phyloP scores from a whole-genome alignment of 1,284 basidiomycete species.

The Apiotrichum veenhuisii region DNA sequence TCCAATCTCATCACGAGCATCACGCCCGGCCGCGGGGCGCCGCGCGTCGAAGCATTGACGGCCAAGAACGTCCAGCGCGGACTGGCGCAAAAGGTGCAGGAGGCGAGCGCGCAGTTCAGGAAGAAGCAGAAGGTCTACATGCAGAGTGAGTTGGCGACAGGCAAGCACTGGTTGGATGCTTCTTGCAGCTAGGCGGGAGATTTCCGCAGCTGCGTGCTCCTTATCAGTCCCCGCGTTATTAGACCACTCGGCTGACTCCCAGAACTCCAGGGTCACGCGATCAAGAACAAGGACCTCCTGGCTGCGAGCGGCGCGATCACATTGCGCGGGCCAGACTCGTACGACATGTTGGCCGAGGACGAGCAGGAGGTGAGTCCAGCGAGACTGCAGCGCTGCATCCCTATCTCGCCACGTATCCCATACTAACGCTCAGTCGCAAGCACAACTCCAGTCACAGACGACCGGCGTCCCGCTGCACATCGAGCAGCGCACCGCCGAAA shows the following conservation, averaged over 20 bases:
- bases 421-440: constrained; percentile 29
- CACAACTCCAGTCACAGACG: constrained; percentile 44
- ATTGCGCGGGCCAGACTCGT: constrained; percentile 71
- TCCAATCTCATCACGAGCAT: constrained; percentile 64
- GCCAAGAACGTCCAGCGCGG: constrained; percentile 96
- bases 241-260: constrained; percentile 9
- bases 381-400: no score
- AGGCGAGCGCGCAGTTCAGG: constrained; percentile 84
- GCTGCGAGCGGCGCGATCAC: constrained; percentile 73
- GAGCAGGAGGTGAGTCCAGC: constrained; percentile 59
- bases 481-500: constrained; percentile 67
- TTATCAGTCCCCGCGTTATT: not conserved
- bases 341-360: constrained; percentile 79
- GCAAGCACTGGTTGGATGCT: not conserved
- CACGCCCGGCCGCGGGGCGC: constrained; percentile 47
- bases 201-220: not conserved
- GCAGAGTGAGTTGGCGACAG: constrained; percentile 67
- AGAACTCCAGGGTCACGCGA: constrained; percentile 90
- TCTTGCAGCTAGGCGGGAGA: constrained; percentile 25
- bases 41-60: constrained; percentile 61
- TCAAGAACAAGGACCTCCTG: constrained; percentile 87
- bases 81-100: constrained; percentile 90
- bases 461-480: constrained; percentile 55
- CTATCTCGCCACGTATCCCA: no score
- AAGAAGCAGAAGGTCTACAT: constrained; percentile 98